These are phyloP conservation scores for Arachis monticola DNA, from an alignment of 331 rosid species.

Conservation along the genomic window DNA sequence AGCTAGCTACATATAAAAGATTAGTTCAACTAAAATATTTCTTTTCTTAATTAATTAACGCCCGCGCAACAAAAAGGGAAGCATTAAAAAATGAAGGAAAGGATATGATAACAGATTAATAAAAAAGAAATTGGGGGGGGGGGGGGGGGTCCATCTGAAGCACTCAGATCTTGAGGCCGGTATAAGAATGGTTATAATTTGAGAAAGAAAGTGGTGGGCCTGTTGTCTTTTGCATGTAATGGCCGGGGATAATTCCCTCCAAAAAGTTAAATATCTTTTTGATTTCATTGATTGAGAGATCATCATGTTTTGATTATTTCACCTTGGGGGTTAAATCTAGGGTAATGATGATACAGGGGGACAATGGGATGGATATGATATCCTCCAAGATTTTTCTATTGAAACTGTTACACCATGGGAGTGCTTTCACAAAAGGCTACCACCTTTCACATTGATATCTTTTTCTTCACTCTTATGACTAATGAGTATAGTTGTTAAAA, in stretches of 20 bases:
- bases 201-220: conserved; percentile 23
- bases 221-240: conserved; percentile 49
- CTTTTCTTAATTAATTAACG: conserved; percentile 3
- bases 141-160: conserved; percentile 14
- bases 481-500: no score
- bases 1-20: neutral
- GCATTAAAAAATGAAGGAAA: neutral
- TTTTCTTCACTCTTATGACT: neutral
- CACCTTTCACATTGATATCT: conserved; percentile 19
- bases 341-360: conserved; percentile 45
- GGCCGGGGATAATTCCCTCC: conserved; percentile 33
- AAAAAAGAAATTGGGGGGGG: neutral
- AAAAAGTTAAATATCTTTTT: conserved; percentile 59
- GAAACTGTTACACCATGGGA: conserved; percentile 17
- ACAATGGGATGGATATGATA: conserved; percentile 23
- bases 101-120: neutral
- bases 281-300: conserved; percentile 63
- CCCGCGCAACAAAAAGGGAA: neutral
- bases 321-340: conserved; percentile 45
- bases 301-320: conserved; percentile 56
- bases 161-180: conserved; percentile 41
- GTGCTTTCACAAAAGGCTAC: conserved; percentile 35
- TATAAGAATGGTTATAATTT: conserved; percentile 33
- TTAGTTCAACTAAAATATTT: neutral
- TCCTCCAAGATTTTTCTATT: conserved; percentile 29